phyloP scores from a whole-genome alignment of 2,329 filamentous ascomycete species.

The Aspergillus tubingensis region DNA sequence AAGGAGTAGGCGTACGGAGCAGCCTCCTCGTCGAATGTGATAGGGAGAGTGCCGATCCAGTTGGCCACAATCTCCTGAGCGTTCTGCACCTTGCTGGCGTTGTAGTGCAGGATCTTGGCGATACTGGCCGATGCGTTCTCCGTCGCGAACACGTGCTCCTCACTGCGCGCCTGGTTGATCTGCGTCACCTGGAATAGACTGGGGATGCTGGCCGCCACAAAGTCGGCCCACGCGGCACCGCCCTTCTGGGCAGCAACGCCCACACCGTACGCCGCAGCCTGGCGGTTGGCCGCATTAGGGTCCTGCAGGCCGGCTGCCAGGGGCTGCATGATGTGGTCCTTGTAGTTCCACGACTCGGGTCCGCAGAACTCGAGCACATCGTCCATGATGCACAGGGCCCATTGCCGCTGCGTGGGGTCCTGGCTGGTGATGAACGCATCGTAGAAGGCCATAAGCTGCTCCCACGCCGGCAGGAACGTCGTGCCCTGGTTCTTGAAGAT shows the following conservation, averaged over 20 bases:
- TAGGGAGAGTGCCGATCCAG: constrained; percentile 89
- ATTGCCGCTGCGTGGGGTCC: constrained; percentile 91
- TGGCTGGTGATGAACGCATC: constrained; percentile 75
- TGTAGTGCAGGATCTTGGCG: constrained; percentile 94
- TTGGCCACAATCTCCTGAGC: constrained; percentile 73
- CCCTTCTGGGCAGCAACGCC: constrained; percentile 94
- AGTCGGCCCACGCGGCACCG: constrained; percentile 82
- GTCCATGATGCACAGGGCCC: constrained; percentile 98
- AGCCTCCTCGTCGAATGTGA: constrained; percentile 94
- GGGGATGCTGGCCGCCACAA: constrained; percentile 76
- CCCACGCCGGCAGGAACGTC: constrained; percentile 83
- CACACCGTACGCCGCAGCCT: constrained; percentile 94
- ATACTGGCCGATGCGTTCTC: constrained; percentile 97
- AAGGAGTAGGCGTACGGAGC: constrained; percentile 95
- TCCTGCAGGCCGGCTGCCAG: constrained; percentile 85
- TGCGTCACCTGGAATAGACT: constrained; percentile 83
- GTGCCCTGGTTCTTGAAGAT: constrained; percentile 96
- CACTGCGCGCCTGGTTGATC: constrained; percentile 76
- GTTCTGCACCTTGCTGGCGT: constrained; percentile 73
- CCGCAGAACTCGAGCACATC: constrained; percentile 98
- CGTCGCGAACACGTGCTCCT: constrained; percentile 94
- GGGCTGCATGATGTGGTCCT: constrained; percentile 81
- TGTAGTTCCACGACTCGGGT: constrained; percentile 81
- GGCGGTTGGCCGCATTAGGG: constrained; percentile 82
- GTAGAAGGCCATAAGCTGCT: constrained; percentile 81